Conservation (phyloP, 2,329 filamentous ascomycete genomes). For the Trichoderma guizhouense region DNA sequence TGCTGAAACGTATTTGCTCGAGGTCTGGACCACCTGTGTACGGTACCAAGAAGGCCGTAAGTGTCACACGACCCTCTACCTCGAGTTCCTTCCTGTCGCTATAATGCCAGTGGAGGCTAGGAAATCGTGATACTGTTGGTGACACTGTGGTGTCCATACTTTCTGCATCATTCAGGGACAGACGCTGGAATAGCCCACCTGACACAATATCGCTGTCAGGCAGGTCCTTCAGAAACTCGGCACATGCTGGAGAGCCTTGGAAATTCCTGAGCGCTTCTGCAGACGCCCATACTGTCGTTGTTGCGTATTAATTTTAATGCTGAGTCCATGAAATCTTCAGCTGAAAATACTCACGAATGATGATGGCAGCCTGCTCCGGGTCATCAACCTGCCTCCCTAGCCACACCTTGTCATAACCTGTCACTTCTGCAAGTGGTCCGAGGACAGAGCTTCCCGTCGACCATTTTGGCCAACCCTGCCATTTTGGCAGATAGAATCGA, state of each 20-base stretch:
- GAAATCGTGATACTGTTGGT: neutral
- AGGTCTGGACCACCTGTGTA: neutral
- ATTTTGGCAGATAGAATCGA: neutral
- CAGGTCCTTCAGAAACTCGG: neutral
- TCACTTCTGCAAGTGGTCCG: neutral
- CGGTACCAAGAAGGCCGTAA: neutral
- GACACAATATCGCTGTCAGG: neutral
- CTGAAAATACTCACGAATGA: neutral
- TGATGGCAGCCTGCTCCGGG: neutral
- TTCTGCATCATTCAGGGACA: neutral
- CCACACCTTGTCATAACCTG: neutral
- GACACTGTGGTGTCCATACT: neutral
- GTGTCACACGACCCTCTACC: neutral
- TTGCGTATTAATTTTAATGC: neutral
- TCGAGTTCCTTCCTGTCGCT: neutral
- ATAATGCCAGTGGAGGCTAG: neutral
- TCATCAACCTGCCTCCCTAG: neutral
- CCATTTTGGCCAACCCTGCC: neutral
- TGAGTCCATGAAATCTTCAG: neutral
- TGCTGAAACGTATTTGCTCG: neutral
- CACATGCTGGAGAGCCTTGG: neutral
- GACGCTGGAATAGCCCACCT: neutral
- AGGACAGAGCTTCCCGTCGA: neutral
- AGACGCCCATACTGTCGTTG: neutral
- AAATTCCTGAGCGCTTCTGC: neutral